Base-by-base conservation (phyloP, 768 basidiomycete genomes). In the Suillus brevipes region DNA sequence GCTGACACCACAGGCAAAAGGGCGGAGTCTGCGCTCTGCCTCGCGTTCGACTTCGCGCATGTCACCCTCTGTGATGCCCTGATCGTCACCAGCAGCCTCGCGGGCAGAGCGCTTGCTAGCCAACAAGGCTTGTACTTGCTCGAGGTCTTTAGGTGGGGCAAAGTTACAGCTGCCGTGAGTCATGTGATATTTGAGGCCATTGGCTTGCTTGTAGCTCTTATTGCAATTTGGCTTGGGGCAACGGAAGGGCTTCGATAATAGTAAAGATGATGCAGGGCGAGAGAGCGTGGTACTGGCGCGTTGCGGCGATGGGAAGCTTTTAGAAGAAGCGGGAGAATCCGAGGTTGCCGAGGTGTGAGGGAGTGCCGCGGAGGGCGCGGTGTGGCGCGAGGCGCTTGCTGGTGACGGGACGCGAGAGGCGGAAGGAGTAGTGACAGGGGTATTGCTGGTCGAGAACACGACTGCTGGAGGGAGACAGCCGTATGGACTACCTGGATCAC, bases 191-290 rank as follows among this genome's bases (percentile, higher is more conserved):
- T 97, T 97, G 71, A 98, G 82, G 12, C 95, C 89, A 69, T 97
- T 97, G 52, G 93, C 93, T 78, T 97, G 95, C 82, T 97, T 97
- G 82, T 97, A 97, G 60, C 86, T 86, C 83, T 98, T 98, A 81
- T 92, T 94, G 82, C 95, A 98, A 68, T 95, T 94, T 0, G 92
- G 88, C 75, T 96, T 96, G 12, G 95, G 95, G 82, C 95, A 98
- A 56, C 88, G 84, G 86, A 95, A 96, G 4, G 94, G 93, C 76
- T 95, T 95, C 64, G 87, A 87, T 57, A 91, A 79, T 42, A 92
- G 78, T n/a, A 91, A 77, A 4, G 88, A 86, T 1, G 88, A 80
- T 14, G 85, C 79, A 66, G 82, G 81, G 14, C 77, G 82, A 40
- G 83, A 84, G 64, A 81, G 81, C 10, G 83, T 81, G 7, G 82